Evolutionary conservation across 202 grass and related monocot genomes (phyloP).

Genomic region (Setaria viridis): DNA sequence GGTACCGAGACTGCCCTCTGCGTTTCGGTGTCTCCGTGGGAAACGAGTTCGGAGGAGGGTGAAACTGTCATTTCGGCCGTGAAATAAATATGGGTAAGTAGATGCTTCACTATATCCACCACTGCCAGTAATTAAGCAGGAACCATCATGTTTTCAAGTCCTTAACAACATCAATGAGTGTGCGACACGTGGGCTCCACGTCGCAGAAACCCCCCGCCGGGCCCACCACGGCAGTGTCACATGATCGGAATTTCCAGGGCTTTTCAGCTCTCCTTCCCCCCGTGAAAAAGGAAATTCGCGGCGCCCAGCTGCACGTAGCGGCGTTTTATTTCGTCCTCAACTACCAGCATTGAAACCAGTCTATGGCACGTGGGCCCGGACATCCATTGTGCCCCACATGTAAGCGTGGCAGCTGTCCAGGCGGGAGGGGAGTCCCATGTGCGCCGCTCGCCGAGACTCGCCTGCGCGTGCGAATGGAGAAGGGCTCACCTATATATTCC

Average conservation of each 20-base stretch:
- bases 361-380: conserved; percentile 9
- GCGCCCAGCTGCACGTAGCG: not conserved
- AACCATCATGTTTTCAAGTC: not conserved
- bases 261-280: not conserved
- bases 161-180: not conserved
- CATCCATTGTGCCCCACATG: not conserved
- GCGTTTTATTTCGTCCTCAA: not conserved
- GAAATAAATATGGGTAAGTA: not conserved
- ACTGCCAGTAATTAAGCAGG: not conserved
- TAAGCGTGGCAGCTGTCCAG: not conserved
- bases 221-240: not conserved
- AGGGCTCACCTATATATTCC: conserved; percentile 47
- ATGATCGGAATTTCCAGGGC: not conserved
- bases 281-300: not conserved
- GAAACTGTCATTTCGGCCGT: not conserved
- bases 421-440: not conserved
- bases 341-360: rapidly evolving
- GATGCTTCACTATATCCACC: not conserved
- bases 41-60: not conserved
- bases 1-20: not conserved
- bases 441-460: conserved; percentile 28
- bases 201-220: not conserved
- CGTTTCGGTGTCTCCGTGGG: not conserved
- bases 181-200: conserved; percentile 15
- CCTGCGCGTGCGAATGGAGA: conserved; percentile 17